Evolutionary conservation across 805 yeast species (phyloP), one percentile per base, ranked within the genome.

Genomic region (Teunomyces stri): DNA sequence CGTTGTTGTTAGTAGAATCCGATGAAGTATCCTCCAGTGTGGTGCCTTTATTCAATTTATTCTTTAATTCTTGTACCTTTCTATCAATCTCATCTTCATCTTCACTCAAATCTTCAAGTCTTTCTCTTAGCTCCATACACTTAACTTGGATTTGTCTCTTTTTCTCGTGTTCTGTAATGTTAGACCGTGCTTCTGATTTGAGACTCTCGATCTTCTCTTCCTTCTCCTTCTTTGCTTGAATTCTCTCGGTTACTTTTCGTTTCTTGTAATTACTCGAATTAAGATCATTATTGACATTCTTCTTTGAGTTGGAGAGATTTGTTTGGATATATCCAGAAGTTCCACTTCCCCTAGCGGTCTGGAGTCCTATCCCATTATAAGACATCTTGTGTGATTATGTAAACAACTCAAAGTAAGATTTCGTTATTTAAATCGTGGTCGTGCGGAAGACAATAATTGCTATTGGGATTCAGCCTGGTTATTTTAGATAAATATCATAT

Each of bases 271-370:
- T 72, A 6, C 75, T 72, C 2, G 66, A 65, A 3, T 67, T 59
- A 11, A 44, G 18, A 16, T 22, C 41, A 40, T 44, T 46, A 12
- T 34, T 39, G 7, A 6, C 18, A n/a, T 44, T 33, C 18, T 37
- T 44, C 33, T 36, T 44, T 2, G 48, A 6, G n/a, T 59, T 52
- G 0, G 74, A 60, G 1, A 62, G 57, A 52, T 71, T 81, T 51
- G 72, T 69, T 54, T 81, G 84, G 2, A 82, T 74, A 53, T 73
- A 72, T 0, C 88, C 88, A 20, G 84, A 81, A 0, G 88, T 82
- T 0, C 84, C 82, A 0, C 85, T 70, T 0, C 88, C 87, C 52
- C 84, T 66, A 0, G 84, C 79, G 0, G 80, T 75, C 36, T 70
- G 72, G 18, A 81, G 64, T 0, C 85, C 85, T 37, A 81, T 75